Base-by-base conservation (phyloP, 2,329 filamentous ascomycete genomes). In the Epichloe typhina region DNA sequence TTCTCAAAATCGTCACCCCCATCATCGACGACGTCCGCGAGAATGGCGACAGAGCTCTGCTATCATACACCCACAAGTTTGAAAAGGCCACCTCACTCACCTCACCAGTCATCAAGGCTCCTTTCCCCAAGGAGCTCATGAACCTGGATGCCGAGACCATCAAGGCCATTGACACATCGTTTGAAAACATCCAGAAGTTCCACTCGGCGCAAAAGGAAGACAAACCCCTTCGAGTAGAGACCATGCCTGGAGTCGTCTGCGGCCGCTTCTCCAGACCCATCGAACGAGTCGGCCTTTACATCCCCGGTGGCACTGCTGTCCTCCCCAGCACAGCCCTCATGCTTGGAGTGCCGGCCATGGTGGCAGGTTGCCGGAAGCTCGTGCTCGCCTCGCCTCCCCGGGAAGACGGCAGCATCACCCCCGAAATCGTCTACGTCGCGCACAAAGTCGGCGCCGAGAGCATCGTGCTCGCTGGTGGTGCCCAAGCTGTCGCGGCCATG, bases 311-410 rank as follows among this genome's bases (percentile, higher is more conserved):
- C 55, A 98, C 93, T 2, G 93, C 93, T 2, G 93, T 98, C n/a
- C 76, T 98, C 40, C 93, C 93, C 12, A 95, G 89, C 51, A 97
- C 93, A 7, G 93, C 93, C 3, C 83, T 98, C 57, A 98, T 98
- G 93, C 79, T 98, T 50, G 93, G 93, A 64, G 93, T 98, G 4
- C 93, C 93, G 7, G 93, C 93, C 53, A 94, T 94, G 86, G 93
- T 97, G 7, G 93, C 93, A 23, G 93, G 93, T 23, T 98, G 93
- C 76, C 82, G 90, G 71, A 94, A 86, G 69, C 95, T 98, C 54
- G 86, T 98, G 15, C 73, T 98, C 37, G 93, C 93, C 19, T 94
- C 90, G 0, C 93, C 93, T 33, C 93, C 93, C 17, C 83, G 93
- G 42, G 70, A 86, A 0, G 91, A 97, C 62, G 93, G 93, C 47